A percentile compares a stretch with the other conserved stretches of the same genome.
Evolutionary conservation across 768 basidiomycete species (phyloP).

Genomic region (Auriculariales sp.): DNA sequence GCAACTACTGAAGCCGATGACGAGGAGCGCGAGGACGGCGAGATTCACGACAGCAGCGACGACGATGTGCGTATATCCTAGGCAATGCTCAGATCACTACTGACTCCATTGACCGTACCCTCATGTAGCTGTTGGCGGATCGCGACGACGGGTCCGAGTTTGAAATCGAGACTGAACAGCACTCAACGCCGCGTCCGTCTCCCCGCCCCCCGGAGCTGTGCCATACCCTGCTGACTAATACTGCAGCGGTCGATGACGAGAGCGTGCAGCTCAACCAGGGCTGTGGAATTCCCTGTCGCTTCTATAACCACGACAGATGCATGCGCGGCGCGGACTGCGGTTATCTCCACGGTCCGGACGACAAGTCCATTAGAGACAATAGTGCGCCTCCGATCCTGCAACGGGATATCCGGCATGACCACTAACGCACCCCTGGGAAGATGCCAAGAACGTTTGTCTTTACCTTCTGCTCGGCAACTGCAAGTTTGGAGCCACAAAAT

Average conservation of each 20-base stretch:
- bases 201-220: too few species aligned
- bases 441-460: slow-evolving; percentile 35
- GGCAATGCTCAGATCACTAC: too few species aligned
- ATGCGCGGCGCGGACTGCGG: slow-evolving; percentile 24
- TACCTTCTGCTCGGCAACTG: slow-evolving; percentile 26
- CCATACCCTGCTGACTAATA: too few species aligned
- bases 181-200: neutral
- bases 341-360: slow-evolving; percentile 40
- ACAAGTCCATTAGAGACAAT: slow-evolving; percentile 37
- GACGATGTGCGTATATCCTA: too few species aligned
- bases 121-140: neutral
- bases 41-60: too few species aligned
- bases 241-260: neutral
- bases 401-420: neutral
- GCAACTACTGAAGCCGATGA: too few species aligned
- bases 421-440: neutral
- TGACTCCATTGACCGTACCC: neutral
- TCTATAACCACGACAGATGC: slow-evolving; percentile 43
- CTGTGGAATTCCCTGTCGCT: slow-evolving; percentile 37
- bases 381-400: slow-evolving; percentile 19
- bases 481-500: slow-evolving; percentile 22
- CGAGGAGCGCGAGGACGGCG: too few species aligned
- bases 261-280: slow-evolving; percentile 19
- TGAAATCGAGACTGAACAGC: neutral
- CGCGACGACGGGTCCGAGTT: neutral